Evolutionary conservation across 2,329 filamentous ascomycete genomes (phyloP).

Genomic region (Phialophora chinensis): DNA sequence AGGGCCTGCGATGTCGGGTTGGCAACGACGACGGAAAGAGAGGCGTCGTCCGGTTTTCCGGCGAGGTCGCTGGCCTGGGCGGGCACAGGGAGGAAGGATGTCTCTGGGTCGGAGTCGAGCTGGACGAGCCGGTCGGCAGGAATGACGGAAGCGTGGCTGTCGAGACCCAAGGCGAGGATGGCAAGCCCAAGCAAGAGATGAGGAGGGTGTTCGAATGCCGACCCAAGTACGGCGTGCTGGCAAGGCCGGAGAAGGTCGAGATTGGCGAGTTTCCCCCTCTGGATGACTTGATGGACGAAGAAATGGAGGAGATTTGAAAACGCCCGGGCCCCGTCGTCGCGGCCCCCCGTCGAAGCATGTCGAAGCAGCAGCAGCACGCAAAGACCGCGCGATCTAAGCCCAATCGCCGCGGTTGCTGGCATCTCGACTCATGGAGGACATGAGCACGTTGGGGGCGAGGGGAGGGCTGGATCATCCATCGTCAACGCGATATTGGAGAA

Average conservation of each 20-base stretch:
- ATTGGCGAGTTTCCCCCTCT: slow-evolving; percentile 61
- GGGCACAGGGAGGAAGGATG: slow-evolving; percentile 38
- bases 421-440: background rate
- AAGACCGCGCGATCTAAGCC: background rate
- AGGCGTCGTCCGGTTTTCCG: slow-evolving; percentile 59
- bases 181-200: slow-evolving; percentile 17
- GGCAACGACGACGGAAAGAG: slow-evolving; percentile 71
- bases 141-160: slow-evolving; percentile 62
- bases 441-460: background rate
- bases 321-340: background rate
- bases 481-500: background rate
- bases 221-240: slow-evolving; percentile 62
- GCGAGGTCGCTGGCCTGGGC: slow-evolving; percentile 44
- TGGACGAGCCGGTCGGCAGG: slow-evolving; percentile 70
- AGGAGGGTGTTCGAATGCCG: slow-evolving; percentile 63
- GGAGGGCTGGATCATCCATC: background rate
- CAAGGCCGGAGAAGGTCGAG: slow-evolving; percentile 67
- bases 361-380: background rate
- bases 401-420: background rate
- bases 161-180: slow-evolving; percentile 37
- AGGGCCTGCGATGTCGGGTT: slow-evolving; percentile 68
- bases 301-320: slow-evolving; percentile 62
- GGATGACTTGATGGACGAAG: slow-evolving; percentile 61
- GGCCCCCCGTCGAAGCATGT: background rate
- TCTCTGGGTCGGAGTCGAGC: slow-evolving; percentile 49